These are phyloP conservation scores for Ceriops decandra DNA, from an alignment of 345 rosid species.

Conservation along the genomic window DNA sequence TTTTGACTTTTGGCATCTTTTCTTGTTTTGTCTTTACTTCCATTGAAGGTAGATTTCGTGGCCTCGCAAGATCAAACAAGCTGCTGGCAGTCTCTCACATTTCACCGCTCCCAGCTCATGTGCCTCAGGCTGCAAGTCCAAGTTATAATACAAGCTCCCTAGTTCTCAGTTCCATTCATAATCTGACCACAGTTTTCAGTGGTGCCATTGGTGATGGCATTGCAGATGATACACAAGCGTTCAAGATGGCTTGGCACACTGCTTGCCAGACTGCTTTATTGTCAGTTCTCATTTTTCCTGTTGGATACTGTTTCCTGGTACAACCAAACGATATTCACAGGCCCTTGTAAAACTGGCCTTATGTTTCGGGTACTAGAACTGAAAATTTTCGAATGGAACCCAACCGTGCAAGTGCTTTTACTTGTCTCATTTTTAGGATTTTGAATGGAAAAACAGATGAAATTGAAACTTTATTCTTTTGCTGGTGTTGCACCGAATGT, in stretches of 20 bases:
- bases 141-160: neutral
- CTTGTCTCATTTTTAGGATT: neutral
- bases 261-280: conserved; percentile 43
- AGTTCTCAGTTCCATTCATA: neutral
- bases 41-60: conserved; percentile 10
- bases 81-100: conserved; percentile 18
- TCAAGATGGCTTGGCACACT: conserved; percentile 80
- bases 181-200: conserved; percentile 24
- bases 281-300: conserved; percentile 50
- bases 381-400: neutral
- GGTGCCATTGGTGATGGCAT: conserved; percentile 81
- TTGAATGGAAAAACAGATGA: neutral
- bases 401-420: too few species aligned
- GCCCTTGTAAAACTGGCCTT: conserved; percentile 27
- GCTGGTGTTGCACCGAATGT: conserved; percentile 26
- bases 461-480: neutral
- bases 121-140: conserved; percentile 21
- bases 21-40: conserved; percentile 7
- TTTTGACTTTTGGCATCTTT: conserved; percentile 6
- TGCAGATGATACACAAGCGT: conserved; percentile 72
- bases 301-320: conserved; percentile 39
- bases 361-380: conserved; percentile 30
- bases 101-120: conserved; percentile 24
- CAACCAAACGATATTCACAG: conserved; percentile 24
- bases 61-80: neutral